Base-by-base conservation (phyloP, 202 grass and related monocot species). In the Zoysia matrella region DNA sequence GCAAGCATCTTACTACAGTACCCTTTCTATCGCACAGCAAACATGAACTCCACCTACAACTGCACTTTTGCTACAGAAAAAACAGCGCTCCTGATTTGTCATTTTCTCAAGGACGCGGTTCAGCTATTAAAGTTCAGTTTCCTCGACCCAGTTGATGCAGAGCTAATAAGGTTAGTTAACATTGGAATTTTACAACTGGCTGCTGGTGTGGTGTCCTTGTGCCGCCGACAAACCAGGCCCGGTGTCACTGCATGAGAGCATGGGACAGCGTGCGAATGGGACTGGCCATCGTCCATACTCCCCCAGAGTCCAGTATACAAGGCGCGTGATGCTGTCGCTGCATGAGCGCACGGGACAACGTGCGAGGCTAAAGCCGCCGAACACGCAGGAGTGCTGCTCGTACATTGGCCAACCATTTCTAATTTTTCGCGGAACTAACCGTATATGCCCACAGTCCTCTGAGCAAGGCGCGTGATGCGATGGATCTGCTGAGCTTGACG, bases 1-100 rank as follows among this genome's bases (percentile, higher is more conserved):
- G 60, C 9, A 5, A 3, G 11, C 13, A 41, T 72, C 12, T 72
- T 54, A 54, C 30, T 12, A n/a, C 30, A 36, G 30, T 36, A 0
- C 48, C 2, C 11, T 52, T 41, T 41, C 42, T 15, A 55, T 73
- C 51, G 5, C 36, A 16, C 30, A 10, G 18, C 11, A 3, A 43
- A 55, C 70, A 72, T 40, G 39, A 54, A 36, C 30, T 36, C 53
- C 39, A 53, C 36, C 22, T 1, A 9, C 51, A 54, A 72, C 3
- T 72, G 50, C 55, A 70, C 67, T 71, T 71, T 8, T 36, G 7
- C 39, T 43, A 56, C 51, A 44, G 51, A n/a, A 55, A 73, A 14
- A 55, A 6, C 40, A 36, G 70, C 42, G 13, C 51, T 52, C 70
- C 36, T 72, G 9, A 55, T 73, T 54, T 73, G 52, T 41, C 71